phyloP scores from a whole-genome alignment of 306 rosid species.

The Castanopsis chinensis region DNA sequence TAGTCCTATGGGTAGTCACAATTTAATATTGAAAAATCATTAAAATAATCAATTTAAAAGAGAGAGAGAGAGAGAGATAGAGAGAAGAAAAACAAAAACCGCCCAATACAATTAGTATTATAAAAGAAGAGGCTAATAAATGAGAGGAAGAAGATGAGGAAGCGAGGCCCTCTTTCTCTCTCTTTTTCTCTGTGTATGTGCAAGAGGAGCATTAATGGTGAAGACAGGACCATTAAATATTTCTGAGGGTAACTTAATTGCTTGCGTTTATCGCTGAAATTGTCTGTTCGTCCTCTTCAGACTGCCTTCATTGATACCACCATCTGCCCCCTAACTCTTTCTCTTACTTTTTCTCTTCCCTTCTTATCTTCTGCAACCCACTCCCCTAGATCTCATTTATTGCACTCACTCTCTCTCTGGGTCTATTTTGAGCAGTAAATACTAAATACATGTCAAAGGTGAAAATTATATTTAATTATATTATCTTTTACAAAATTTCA shows the following conservation, averaged over 20 bases:
- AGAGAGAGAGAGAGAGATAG: background rate
- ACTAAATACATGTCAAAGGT: constrained; percentile 6
- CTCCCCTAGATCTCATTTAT: constrained; percentile 26
- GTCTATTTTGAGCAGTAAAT: background rate
- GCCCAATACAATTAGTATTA: background rate
- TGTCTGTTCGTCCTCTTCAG: constrained; percentile 16
- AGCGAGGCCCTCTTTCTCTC: background rate
- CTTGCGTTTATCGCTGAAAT: constrained; percentile 24
- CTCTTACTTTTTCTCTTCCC: background rate
- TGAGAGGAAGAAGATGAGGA: background rate
- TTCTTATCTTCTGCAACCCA: constrained; percentile 33
- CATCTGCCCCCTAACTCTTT: constrained; percentile 7
- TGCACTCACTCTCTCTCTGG: background rate
- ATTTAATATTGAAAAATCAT: background rate
- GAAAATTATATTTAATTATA: background rate
- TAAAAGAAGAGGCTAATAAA: background rate
- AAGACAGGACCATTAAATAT: constrained; percentile 23
- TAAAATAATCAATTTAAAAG: background rate
- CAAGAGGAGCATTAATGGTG: constrained; percentile 28
- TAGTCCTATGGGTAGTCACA: background rate
- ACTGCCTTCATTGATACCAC: constrained; percentile 24
- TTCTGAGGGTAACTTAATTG: constrained; percentile 20
- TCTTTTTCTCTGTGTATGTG: background rate
- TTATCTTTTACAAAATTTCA: background rate
- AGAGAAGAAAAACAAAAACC: background rate